These are phyloP conservation scores for Strobilomyces dryophilus DNA, from an alignment of 768 basidiomycete species.

Conservation along the genomic window DNA sequence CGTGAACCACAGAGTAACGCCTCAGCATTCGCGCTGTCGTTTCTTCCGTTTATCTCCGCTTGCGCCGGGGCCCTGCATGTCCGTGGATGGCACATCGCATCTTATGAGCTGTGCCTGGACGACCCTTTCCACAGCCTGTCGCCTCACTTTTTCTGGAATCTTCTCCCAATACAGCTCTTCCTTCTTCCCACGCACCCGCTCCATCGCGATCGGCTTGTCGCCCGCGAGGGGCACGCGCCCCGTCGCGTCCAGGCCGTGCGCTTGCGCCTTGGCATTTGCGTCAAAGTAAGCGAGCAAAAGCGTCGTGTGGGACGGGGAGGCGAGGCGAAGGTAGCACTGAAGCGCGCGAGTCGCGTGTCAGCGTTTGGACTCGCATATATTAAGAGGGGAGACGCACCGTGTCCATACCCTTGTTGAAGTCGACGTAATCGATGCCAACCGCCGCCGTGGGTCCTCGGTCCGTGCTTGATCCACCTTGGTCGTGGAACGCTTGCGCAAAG, in stretches of 20 bases:
- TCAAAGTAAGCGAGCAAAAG: slow-evolving; percentile 45
- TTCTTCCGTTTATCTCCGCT: slow-evolving; percentile 10
- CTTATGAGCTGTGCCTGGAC: not conserved
- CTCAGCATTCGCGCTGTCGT: slow-evolving; percentile 8
- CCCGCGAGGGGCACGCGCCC: slow-evolving; percentile 31
- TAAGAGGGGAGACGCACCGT: slow-evolving; percentile 39
- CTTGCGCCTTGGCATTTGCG: slow-evolving; percentile 36
- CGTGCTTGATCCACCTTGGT: not conserved
- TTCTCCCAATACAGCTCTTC: slow-evolving; percentile 79
- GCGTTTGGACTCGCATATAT: not conserved
- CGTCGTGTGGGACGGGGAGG: slow-evolving; percentile 44
- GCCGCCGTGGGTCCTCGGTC: not conserved
- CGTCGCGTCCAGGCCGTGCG: slow-evolving; percentile 50
- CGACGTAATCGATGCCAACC: slow-evolving; percentile 65
- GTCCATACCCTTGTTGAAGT: slow-evolving; percentile 75
- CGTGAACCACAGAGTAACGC: no score
- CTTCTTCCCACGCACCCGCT: slow-evolving; percentile 56
- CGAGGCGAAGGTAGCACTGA: slow-evolving; percentile 72
- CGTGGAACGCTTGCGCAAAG: slow-evolving; percentile 43
- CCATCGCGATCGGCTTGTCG: slow-evolving; percentile 38
- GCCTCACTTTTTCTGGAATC: slow-evolving; percentile 68
- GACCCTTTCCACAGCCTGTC: slow-evolving; percentile 54
- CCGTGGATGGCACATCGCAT: not conserved
- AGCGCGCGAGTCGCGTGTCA: not conserved
- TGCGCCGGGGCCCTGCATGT: not conserved